Evolutionary conservation across 176 grass and related monocot genomes (phyloP).

Genomic region (Elymus sibiricus): DNA sequence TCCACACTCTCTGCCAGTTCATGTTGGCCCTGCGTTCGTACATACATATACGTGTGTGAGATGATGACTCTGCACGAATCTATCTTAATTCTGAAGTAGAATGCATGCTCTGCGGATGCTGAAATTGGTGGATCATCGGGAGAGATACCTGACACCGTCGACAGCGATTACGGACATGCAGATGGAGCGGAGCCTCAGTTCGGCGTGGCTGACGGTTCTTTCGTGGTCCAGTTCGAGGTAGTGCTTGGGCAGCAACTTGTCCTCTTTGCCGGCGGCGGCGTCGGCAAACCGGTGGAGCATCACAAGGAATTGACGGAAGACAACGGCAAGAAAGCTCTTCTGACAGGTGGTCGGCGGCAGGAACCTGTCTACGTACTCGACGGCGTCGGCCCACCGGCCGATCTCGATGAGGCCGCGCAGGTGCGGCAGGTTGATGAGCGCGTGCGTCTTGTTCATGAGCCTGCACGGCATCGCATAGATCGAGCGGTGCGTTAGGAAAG

Average conservation of each 20-base stretch:
- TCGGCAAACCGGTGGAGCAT: background rate
- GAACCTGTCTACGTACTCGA: background rate
- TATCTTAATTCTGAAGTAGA: too few relatives aligned
- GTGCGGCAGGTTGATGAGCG: too few relatives aligned
- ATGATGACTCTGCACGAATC: too few relatives aligned
- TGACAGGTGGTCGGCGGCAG: background rate
- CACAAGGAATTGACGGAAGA: background rate
- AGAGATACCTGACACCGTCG: background rate
- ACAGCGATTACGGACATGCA: background rate
- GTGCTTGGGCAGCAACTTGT: background rate
- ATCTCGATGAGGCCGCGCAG: too few relatives aligned
- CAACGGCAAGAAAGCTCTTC: background rate
- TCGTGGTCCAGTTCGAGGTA: background rate
- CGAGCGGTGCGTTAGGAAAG: too few relatives aligned
- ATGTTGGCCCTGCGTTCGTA: background rate
- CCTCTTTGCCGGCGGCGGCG: background rate
- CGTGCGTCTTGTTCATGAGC: too few relatives aligned
- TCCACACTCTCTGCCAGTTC: background rate
- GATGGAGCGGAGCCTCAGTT: background rate
- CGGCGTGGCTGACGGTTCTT: too few relatives aligned
- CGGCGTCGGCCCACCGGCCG: too few relatives aligned
- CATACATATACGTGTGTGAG: too few relatives aligned
- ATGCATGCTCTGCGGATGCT: too few relatives aligned
- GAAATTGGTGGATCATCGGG: background rate
- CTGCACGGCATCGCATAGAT: too few relatives aligned